Evolutionary conservation across 1,139 yeast species (phyloP).

Genomic region (Scheffersomyces parashehatae): DNA sequence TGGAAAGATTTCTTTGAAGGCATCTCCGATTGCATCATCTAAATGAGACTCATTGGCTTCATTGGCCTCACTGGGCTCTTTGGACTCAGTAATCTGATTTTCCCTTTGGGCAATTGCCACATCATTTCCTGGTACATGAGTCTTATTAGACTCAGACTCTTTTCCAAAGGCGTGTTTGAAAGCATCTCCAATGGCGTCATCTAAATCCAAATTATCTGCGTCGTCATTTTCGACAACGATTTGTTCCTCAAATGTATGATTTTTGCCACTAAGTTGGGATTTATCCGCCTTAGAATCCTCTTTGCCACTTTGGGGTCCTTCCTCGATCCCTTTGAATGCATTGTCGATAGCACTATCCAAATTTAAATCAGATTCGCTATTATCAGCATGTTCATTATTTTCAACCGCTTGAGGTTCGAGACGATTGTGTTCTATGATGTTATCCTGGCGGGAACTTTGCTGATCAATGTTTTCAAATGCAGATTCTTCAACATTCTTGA

Average conservation of each 20-base stretch:
- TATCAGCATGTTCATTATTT: not conserved
- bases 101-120: not conserved
- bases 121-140: not conserved
- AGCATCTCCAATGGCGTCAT: constrained; percentile 14
- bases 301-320: not conserved
- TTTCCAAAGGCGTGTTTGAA: constrained; percentile 7
- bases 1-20: constrained; percentile 16
- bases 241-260: not conserved
- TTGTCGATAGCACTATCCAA: constrained; percentile 10
- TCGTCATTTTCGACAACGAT: not conserved
- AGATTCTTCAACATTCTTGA: not conserved
- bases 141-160: not conserved
- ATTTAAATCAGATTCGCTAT: not conserved
- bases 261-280: not conserved
- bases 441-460: not conserved
- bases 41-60: constrained; percentile 15
- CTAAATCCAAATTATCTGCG: constrained; percentile 6
- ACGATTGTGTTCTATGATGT: not conserved
- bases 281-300: not conserved
- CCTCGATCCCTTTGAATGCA: constrained; percentile 9
- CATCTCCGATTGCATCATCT: constrained; percentile 28
- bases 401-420: not conserved
- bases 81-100: not conserved
- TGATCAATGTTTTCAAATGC: constrained; percentile 3
- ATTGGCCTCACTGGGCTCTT: constrained; percentile 5